Percentiles rank a stretch among this genome's conserved stretches.
Conservation (phyloP, 2,329 filamentous ascomycete species). For the Tothia fuscella region DNA sequence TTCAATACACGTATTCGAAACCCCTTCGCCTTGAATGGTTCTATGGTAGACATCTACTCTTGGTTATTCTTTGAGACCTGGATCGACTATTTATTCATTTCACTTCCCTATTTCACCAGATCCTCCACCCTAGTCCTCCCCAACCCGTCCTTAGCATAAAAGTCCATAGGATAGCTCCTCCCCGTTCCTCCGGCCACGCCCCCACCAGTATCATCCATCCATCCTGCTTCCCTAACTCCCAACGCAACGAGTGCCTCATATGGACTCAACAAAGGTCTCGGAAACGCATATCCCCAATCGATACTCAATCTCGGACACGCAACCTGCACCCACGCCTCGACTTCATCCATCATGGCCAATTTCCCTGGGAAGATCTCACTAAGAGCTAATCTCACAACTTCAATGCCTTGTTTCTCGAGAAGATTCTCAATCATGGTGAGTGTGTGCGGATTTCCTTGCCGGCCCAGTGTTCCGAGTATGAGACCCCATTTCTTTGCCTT, state of each 20-base stretch:
- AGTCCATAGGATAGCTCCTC: constrained; percentile 90
- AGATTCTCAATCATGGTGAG: constrained; percentile 74
- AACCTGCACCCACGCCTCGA: constrained; percentile 97
- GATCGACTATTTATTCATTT: too few relatives aligned
- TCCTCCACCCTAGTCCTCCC: constrained; percentile 52
- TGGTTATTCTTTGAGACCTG: too few relatives aligned
- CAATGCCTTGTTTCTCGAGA: constrained; percentile 58
- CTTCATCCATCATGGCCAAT: constrained; percentile 68
- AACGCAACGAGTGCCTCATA: constrained; percentile 93
- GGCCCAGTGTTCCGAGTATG: constrained; percentile 81
- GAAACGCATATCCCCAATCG: constrained; percentile 97
- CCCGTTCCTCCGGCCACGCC: constrained; percentile 20
- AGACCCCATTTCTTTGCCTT: constrained; percentile 83
- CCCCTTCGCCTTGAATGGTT: too few relatives aligned
- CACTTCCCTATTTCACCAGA: too few relatives aligned
- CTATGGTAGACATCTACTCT: too few relatives aligned
- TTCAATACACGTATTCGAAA: too few relatives aligned
- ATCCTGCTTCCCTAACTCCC: constrained; percentile 55
- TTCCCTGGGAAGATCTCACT: constrained; percentile 97
- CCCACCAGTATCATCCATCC: constrained; percentile 43
- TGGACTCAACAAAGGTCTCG: constrained; percentile 75
- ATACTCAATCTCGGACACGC: constrained; percentile 95
- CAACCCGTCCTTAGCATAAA: constrained; percentile 84
- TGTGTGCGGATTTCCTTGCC: constrained; percentile 92
- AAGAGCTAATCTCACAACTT: constrained; percentile 73